Evolutionary conservation across 768 basidiomycete species (phyloP).

Genomic region (Dentipellis sp.): DNA sequence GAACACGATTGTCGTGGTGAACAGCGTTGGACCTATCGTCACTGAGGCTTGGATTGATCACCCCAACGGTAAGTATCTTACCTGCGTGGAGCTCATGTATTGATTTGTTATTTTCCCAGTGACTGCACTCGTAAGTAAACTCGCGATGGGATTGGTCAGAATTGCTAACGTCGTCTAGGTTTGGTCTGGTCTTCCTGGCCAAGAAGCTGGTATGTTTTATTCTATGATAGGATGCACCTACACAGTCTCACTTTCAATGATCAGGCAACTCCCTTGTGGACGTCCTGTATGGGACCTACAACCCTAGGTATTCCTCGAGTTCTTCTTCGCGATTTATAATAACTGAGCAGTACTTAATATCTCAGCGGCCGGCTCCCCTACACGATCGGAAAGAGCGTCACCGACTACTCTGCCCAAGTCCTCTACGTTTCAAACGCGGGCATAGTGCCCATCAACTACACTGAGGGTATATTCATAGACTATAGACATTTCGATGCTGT

Average conservation of each 20-base stretch:
- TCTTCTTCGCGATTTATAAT: too few species aligned
- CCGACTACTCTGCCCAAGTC: conserved; percentile 43
- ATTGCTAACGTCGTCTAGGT: background rate
- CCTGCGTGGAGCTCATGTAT: background rate
- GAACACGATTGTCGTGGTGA: conserved; percentile 75
- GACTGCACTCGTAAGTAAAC: background rate
- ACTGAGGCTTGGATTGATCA: conserved; percentile 65
- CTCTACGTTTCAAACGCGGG: conserved; percentile 18
- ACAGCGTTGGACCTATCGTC: conserved; percentile 66
- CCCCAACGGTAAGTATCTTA: conserved; percentile 39
- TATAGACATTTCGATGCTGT: conserved; percentile 31
- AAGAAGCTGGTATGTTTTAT: background rate
- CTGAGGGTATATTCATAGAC: conserved; percentile 34
- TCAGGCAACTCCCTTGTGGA: conserved; percentile 56
- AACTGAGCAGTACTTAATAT: background rate
- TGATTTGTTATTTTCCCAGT: background rate
- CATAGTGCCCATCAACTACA: conserved; percentile 49
- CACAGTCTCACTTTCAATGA: conserved; percentile 34
- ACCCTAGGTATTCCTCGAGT: conserved; percentile 32
- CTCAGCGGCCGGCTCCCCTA: conserved; percentile 53
- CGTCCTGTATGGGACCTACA: conserved; percentile 67
- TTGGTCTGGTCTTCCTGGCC: background rate
- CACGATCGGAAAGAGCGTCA: conserved; percentile 53
- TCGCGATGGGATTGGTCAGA: background rate
- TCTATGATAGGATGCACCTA: conserved; percentile 43